phyloP scores from a whole-genome alignment of 257 asterid species.

The Forsythia viridissima region DNA sequence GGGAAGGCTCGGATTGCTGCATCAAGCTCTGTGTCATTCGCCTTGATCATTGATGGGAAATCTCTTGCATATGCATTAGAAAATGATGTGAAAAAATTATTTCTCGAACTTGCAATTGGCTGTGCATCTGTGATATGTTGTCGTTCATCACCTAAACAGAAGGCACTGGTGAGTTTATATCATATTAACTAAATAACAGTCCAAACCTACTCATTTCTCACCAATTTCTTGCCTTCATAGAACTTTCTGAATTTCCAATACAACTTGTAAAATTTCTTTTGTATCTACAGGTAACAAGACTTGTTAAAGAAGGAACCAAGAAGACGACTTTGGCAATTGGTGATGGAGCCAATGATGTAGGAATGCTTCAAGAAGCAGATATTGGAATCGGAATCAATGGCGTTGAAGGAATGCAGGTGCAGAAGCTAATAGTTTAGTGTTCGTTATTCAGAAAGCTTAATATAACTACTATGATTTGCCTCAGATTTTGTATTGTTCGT shows the following conservation, averaged over 20 bases:
- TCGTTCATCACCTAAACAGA: conserved; percentile 97
- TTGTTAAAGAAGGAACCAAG: conserved; percentile 79
- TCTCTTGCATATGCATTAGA: conserved; percentile 88
- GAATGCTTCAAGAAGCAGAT: conserved; percentile 99
- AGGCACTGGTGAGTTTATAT: conserved; percentile 71
- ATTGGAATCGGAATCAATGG: conserved; percentile 98
- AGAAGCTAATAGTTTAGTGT: neutral
- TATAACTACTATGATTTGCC: neutral
- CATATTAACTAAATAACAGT: neutral
- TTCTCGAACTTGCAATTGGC: conserved; percentile 73
- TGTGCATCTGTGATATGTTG: conserved; percentile 99
- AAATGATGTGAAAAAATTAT: conserved; percentile 55
- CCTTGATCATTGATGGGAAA: conserved; percentile 94
- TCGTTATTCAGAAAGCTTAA: neutral
- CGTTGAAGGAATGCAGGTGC: conserved; percentile 99
- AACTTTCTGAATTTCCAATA: neutral
- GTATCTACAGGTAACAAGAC: conserved; percentile 70
- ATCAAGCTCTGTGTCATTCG: conserved; percentile 65
- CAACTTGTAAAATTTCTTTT: neutral
- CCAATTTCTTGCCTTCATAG: neutral
- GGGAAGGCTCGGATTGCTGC: conserved; percentile 63
- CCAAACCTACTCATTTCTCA: neutral
- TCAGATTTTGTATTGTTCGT: conserved; percentile 6
- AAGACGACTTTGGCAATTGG: conserved; percentile 87
- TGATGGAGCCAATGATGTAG: conserved; percentile 98